Conservation (phyloP, 2,329 filamentous ascomycete genomes). For the Microcyclosporella mali region DNA sequence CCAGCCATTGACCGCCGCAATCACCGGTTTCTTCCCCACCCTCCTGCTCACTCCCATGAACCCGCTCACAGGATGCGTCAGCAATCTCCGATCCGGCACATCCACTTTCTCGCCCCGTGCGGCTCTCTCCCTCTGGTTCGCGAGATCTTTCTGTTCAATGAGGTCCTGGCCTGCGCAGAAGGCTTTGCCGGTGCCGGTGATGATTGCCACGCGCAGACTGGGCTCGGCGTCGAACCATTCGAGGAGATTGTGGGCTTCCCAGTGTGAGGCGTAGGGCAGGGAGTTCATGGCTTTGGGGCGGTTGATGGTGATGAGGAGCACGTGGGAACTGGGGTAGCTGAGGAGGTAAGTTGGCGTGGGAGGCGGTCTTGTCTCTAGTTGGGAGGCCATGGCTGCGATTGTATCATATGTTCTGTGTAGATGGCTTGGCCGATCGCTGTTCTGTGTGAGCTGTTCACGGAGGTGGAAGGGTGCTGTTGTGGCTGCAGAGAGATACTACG, state of each 20-base stretch:
- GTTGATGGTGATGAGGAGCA: constrained; percentile 50
- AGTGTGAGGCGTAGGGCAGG: constrained; percentile 40
- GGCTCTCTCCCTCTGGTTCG: constrained; percentile 17
- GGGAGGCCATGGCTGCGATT: constrained; percentile 11
- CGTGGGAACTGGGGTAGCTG: constrained; percentile 42
- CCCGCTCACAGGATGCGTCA: constrained; percentile 34
- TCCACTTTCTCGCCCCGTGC: constrained; percentile 19
- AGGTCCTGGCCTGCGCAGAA: constrained; percentile 54
- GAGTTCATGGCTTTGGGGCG: constrained; percentile 46
- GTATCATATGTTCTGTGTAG: no score
- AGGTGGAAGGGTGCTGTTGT: no score
- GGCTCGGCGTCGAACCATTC: constrained; percentile 47
- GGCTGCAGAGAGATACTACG: no score
- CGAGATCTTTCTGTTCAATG: constrained; percentile 40
- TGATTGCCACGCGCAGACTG: constrained; percentile 30
- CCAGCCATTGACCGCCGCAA: constrained; percentile 55
- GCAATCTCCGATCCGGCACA: constrained; percentile 19
- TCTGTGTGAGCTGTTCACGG: no score
- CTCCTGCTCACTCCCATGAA: constrained; percentile 53
- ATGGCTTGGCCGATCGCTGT: no score
- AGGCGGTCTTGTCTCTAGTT: constrained; percentile 19
- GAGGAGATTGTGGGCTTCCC: constrained; percentile 46
- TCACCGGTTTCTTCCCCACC: constrained; percentile 54
- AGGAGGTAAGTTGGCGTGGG: constrained; percentile 29
- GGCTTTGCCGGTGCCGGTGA: constrained; percentile 49